These are phyloP conservation scores for Leucogyrophana mollusca DNA, from an alignment of 768 basidiomycete genomes.

Conservation along the genomic window DNA sequence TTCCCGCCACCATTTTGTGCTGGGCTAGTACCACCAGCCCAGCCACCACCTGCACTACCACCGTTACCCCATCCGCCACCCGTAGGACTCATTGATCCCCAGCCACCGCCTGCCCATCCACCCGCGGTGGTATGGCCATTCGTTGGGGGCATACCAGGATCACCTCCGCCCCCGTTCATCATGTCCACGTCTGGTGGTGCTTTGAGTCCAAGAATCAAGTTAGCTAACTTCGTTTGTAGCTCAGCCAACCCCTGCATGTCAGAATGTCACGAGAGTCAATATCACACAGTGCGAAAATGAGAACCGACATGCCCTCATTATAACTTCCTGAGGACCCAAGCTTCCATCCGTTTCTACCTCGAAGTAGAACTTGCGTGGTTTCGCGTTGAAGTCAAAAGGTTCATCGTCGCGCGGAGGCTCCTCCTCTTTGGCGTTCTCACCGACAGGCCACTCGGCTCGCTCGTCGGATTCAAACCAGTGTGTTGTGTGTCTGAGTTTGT, in stretches of 20 bases:
- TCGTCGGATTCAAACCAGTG: constrained; percentile 90
- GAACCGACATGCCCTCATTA: constrained; percentile 62
- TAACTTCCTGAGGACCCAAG: constrained; percentile 83
- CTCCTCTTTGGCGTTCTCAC: constrained; percentile 83
- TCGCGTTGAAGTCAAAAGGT: constrained; percentile 84
- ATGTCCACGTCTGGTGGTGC: constrained; percentile 56
- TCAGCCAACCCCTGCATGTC: constrained; percentile 66
- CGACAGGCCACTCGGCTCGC: constrained; percentile 87
- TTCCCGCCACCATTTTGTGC: constrained; percentile 21
- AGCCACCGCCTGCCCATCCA: constrained; percentile 26
- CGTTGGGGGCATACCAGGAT: constrained; percentile 12
- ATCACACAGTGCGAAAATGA: neutral
- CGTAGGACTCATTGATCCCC: constrained; percentile 31
- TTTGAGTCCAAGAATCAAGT: constrained; percentile 75
- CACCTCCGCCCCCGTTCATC: constrained; percentile 39
- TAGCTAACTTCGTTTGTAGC: constrained; percentile 78
- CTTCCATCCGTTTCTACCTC: constrained; percentile 95
- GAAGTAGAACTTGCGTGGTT: constrained; percentile 89
- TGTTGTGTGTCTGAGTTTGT: constrained; percentile 92
- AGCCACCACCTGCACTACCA: constrained; percentile 21
- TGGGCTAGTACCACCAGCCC: constrained; percentile 28
- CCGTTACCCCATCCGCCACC: constrained; percentile 8
- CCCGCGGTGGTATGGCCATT: constrained; percentile 16
- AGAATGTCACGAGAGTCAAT: neutral
- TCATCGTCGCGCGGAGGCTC: constrained; percentile 78